These are phyloP conservation scores for Solanum stenotomum DNA, from an alignment of 257 asterid species.

Conservation along the genomic window DNA sequence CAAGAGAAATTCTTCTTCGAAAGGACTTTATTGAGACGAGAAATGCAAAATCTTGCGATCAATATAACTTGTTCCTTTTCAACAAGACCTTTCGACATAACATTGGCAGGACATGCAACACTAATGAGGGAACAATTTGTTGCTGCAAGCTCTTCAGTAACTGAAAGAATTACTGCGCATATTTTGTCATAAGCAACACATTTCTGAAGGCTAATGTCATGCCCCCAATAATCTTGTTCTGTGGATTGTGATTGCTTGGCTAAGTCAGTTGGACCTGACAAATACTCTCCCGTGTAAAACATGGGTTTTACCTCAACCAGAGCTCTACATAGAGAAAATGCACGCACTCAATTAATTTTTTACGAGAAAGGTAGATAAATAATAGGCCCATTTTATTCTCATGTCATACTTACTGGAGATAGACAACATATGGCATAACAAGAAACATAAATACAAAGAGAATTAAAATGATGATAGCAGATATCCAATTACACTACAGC, in stretches of 20 bases:
- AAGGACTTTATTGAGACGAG: conserved; percentile 48
- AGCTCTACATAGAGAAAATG: conserved; percentile 43
- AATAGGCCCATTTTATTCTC: neutral
- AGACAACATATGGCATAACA: neutral
- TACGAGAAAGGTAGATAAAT: neutral
- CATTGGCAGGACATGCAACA: conserved; percentile 7
- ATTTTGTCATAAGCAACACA: conserved; percentile 44
- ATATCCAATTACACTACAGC: neutral
- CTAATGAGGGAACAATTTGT: conserved; percentile 25
- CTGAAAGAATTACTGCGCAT: conserved; percentile 51
- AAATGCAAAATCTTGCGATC: conserved; percentile 61
- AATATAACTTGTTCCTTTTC: conserved; percentile 27
- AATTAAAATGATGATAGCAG: neutral
- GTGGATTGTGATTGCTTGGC: conserved; percentile 19
- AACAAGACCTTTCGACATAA: conserved; percentile 11
- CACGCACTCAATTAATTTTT: neutral
- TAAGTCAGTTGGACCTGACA: conserved; percentile 20
- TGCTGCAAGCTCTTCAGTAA: conserved; percentile 38
- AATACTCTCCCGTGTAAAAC: conserved; percentile 44
- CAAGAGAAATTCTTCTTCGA: conserved; percentile 47
- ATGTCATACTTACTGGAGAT: neutral
- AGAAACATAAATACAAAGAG: neutral
- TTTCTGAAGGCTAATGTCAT: conserved; percentile 46
- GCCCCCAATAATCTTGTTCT: conserved; percentile 56
- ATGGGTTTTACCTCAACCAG: conserved; percentile 81